Evolutionary conservation across 108 stramenopile species (phyloP).

Genomic region (Cyclotella choctawhatcheeana): DNA sequence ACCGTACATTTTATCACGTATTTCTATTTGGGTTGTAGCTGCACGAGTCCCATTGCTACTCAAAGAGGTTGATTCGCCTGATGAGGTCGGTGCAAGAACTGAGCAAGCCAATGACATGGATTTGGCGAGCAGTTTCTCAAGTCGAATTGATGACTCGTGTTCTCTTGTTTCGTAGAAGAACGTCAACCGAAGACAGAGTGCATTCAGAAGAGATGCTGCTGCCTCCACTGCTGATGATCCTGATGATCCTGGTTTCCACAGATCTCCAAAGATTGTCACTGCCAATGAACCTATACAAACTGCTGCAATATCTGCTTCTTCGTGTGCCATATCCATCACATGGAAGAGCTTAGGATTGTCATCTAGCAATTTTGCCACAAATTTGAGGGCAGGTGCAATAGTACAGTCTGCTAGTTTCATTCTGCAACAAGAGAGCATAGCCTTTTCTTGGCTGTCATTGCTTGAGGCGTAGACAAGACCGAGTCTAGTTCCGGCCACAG

Average conservation of each 20-base stretch:
- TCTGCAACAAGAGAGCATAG: conserved; percentile 51
- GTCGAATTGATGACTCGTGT: conserved; percentile 17
- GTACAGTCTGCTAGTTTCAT: conserved; percentile 58
- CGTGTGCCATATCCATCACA: conserved; percentile 24
- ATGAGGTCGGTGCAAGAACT: conserved; percentile 48
- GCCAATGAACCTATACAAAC: conserved; percentile 52
- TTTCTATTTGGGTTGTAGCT: conserved; percentile 45
- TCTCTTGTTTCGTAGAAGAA: conserved; percentile 50
- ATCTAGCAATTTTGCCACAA: conserved; percentile 62
- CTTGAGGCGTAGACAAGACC: conserved; percentile 33
- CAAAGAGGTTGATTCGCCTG: conserved; percentile 40
- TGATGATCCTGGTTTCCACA: conserved; percentile 45
- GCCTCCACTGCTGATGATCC: conserved; percentile 49
- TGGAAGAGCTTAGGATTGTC: conserved; percentile 61
- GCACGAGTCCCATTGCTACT: conserved; percentile 36
- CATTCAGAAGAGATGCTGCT: conserved; percentile 66
- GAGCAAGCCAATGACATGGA: conserved; percentile 51
- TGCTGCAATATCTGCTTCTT: conserved; percentile 37
- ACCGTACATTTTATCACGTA: conserved; percentile 78
- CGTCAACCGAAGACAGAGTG: conserved; percentile 58
- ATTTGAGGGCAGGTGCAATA: conserved; percentile 43
- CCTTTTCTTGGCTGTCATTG: conserved; percentile 26
- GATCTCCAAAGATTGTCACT: conserved; percentile 27
- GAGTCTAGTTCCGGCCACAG: conserved; percentile 20
- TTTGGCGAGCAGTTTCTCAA: conserved; percentile 42